Conservation (phyloP, 2,329 filamentous ascomycete species). For the Metarhizium guizhouense region DNA sequence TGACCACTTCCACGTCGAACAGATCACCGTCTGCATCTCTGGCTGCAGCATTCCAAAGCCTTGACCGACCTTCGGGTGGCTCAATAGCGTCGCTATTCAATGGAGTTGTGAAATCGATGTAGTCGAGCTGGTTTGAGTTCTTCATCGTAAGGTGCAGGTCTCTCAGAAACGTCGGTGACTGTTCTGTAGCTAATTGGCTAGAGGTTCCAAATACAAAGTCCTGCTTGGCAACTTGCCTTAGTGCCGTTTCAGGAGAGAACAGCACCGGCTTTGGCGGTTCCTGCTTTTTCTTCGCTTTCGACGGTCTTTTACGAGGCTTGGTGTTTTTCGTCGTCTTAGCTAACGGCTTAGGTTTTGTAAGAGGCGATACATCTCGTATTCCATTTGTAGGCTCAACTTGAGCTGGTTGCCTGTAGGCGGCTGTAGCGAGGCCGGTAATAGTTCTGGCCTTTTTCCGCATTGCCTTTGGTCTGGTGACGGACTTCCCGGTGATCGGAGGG, state of each 20-base stretch:
- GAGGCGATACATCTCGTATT: background rate
- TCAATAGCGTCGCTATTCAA: slow-evolving; percentile 30
- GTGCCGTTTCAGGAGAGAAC: slow-evolving; percentile 59
- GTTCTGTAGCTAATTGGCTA: slow-evolving; percentile 68
- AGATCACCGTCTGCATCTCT: slow-evolving; percentile 57
- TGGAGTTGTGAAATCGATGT: slow-evolving; percentile 29
- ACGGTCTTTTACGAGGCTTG: slow-evolving; percentile 22
- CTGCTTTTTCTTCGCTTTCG: slow-evolving; percentile 31
- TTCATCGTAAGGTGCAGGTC: slow-evolving; percentile 54
- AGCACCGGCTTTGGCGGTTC: slow-evolving; percentile 39
- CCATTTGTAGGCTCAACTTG: slow-evolving; percentile 20
- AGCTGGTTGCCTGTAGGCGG: slow-evolving; percentile 44
- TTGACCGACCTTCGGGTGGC: slow-evolving; percentile 20
- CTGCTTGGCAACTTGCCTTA: slow-evolving; percentile 57
- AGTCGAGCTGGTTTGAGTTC: slow-evolving; percentile 40
- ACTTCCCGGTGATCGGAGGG: slow-evolving; percentile 11
- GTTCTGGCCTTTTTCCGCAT: slow-evolving; percentile 65
- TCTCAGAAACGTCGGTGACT: slow-evolving; percentile 57
- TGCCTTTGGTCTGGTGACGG: slow-evolving; percentile 39
- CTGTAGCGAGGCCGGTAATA: slow-evolving; percentile 69
- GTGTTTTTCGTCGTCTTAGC: slow-evolving; percentile 15
- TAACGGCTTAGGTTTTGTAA: background rate
- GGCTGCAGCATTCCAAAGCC: slow-evolving; percentile 64
- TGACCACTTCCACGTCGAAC: slow-evolving; percentile 52
- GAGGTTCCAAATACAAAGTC: slow-evolving; percentile 80